Percentiles rank a stretch among this genome's conserved stretches.
Conservation (phyloP, 805 yeast genomes). For the Lipomyces kockii region DNA sequence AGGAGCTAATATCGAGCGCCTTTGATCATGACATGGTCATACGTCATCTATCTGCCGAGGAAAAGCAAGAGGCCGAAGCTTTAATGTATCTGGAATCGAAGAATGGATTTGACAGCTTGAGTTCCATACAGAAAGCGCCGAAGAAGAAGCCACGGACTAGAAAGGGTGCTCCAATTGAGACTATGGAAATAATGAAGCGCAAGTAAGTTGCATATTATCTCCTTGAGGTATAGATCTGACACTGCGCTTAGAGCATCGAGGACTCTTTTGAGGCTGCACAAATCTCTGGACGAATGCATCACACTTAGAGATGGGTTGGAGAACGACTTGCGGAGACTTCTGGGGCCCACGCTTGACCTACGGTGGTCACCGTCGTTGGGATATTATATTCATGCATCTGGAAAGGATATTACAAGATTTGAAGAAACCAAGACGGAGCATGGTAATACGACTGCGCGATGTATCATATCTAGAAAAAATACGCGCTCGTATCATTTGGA, state of each 20-base stretch:
- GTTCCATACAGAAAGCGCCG: slow-evolving; percentile 21
- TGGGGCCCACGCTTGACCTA: slow-evolving; percentile 44
- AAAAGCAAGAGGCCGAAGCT: slow-evolving; percentile 27
- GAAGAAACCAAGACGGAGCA: slow-evolving; percentile 20
- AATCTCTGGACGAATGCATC: slow-evolving; percentile 42
- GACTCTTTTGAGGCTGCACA: slow-evolving; percentile 47
- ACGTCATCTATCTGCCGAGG: slow-evolving; percentile 19
- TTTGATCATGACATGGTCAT: slow-evolving; percentile 35
- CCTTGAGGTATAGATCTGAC: background rate
- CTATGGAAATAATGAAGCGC: slow-evolving; percentile 39
- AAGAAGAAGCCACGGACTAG: slow-evolving; percentile 29
- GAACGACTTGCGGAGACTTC: slow-evolving; percentile 34
- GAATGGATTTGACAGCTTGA: slow-evolving; percentile 36
- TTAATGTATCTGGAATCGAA: slow-evolving; percentile 37
- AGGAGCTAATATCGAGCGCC: slow-evolving; percentile 20
- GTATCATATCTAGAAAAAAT: slow-evolving; percentile 19
- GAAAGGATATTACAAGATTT: slow-evolving; percentile 24
- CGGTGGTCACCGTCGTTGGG: slow-evolving; percentile 52
- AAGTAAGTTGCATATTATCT: slow-evolving; percentile 15
- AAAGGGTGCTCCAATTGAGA: slow-evolving; percentile 36
- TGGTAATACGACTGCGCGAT: slow-evolving; percentile 21
- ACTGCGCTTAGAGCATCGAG: slow-evolving; percentile 40
- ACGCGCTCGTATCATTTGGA: slow-evolving; percentile 29
- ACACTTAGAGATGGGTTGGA: slow-evolving; percentile 40
- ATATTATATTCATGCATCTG: slow-evolving; percentile 55